Evolutionary conservation across 345 rosid species (phyloP).

Genomic region (Iberis pinnata): DNA sequence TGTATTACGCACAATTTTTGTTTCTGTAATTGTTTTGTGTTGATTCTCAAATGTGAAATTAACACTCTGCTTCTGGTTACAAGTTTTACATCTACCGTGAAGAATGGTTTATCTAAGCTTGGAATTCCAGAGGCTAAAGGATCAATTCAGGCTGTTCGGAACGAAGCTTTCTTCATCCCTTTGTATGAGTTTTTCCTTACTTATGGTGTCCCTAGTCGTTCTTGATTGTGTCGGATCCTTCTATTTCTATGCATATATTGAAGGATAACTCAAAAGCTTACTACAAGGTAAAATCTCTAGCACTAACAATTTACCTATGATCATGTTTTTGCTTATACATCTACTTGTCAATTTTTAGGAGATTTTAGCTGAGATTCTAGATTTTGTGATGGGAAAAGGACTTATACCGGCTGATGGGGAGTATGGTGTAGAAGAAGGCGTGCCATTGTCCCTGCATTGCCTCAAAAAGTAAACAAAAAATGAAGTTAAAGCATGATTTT

Average conservation of each 20-base stretch:
- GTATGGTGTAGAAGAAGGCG: constrained; percentile 93
- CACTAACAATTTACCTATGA: not conserved
- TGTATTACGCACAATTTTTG: no score
- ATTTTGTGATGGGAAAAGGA: constrained; percentile 97
- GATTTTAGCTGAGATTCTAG: constrained; percentile 82
- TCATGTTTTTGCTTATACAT: not conserved
- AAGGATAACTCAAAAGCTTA: constrained; percentile 77
- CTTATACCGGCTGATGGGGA: constrained; percentile 96
- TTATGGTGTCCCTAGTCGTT: constrained; percentile 86
- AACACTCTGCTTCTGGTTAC: not conserved
- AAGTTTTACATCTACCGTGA: constrained; percentile 55
- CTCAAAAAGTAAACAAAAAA: constrained; percentile 54
- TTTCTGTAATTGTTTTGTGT: no score
- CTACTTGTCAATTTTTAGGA: constrained; percentile 49
- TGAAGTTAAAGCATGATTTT: not conserved
- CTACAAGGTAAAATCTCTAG: constrained; percentile 54
- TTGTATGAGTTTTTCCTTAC: constrained; percentile 81
- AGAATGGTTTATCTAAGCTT: constrained; percentile 63
- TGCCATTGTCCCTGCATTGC: constrained; percentile 88
- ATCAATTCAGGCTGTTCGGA: constrained; percentile 49
- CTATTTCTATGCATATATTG: constrained; percentile 81
- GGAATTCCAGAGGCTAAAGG: constrained; percentile 94
- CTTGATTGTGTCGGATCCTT: constrained; percentile 88
- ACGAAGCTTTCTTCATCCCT: constrained; percentile 87
- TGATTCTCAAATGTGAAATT: no score